A percentile compares a stretch with the other conserved stretches of the same genome.
Evolutionary conservation across 192 early-diverging fungal species (phyloP).

Genomic region (Backusella psychrophila): DNA sequence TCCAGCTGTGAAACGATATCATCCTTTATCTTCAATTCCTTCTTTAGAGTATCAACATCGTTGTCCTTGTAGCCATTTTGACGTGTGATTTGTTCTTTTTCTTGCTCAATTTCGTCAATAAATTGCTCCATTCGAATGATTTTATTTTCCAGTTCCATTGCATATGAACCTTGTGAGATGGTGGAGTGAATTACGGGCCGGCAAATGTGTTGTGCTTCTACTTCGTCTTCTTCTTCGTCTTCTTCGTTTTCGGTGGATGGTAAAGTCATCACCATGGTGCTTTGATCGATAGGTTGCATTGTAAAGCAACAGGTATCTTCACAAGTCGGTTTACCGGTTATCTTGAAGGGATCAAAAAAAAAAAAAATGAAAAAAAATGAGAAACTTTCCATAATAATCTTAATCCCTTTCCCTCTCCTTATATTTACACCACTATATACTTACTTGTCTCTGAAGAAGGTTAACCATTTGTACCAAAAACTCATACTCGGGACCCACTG

Average conservation of each 20-base stretch:
- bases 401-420: not conserved
- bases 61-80: slow-evolving; percentile 32
- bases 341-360: slow-evolving; percentile 10
- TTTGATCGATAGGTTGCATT: slow-evolving; percentile 29
- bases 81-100: slow-evolving; percentile 23
- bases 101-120: slow-evolving; percentile 32
- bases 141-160: slow-evolving; percentile 31
- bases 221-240: slow-evolving; percentile 22
- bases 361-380: not conserved
- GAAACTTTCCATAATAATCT: slow-evolving; percentile 1
- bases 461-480: slow-evolving; percentile 44
- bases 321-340: slow-evolving; percentile 31
- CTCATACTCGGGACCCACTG: slow-evolving; percentile 40
- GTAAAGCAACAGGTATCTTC: slow-evolving; percentile 39
- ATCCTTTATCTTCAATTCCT: slow-evolving; percentile 37
- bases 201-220: slow-evolving; percentile 41
- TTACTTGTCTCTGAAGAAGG: slow-evolving; percentile 40
- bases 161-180: slow-evolving; percentile 35
- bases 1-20: slow-evolving; percentile 38
- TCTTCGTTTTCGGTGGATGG: slow-evolving; percentile 28
- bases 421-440: not conserved
- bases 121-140: slow-evolving; percentile 27
- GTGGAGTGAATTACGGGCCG: slow-evolving; percentile 37
- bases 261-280: slow-evolving; percentile 35
- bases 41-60: slow-evolving; percentile 37